Conservation (phyloP, 768 basidiomycete species). For the Lanmaoa rubissima region DNA sequence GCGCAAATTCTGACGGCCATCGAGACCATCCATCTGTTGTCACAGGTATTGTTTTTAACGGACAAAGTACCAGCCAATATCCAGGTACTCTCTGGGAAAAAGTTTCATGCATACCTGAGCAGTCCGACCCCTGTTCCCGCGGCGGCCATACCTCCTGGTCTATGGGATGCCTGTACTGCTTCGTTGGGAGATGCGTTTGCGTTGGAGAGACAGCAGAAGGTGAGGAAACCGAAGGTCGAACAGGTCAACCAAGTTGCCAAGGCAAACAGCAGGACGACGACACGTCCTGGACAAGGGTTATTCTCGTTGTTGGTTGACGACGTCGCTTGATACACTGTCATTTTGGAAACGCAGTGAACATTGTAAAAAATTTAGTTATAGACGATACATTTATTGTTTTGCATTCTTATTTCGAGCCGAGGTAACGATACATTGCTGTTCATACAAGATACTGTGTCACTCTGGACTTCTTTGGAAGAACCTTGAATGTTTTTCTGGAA, state of each 20-base stretch:
- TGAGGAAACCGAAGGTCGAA: constrained; percentile 34
- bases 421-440: background rate
- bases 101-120: constrained; percentile 56
- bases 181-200: constrained; percentile 50
- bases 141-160: constrained; percentile 27
- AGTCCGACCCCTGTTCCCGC: constrained; percentile 20
- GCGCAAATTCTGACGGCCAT: constrained; percentile 62
- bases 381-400: background rate
- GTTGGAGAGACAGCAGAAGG: constrained; percentile 46
- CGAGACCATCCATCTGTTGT: constrained; percentile 58
- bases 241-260: constrained; percentile 14
- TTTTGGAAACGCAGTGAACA: background rate
- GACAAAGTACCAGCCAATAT: constrained; percentile 45
- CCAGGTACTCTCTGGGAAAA: constrained; percentile 54
- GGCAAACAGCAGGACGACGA: constrained; percentile 21
- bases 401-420: background rate
- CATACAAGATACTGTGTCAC: background rate
- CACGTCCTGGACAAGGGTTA: constrained; percentile 16
- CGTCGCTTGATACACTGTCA: constrained; percentile 28
- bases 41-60: constrained; percentile 59
- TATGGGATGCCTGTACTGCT: constrained; percentile 49
- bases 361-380: background rate
- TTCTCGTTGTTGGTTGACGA: constrained; percentile 45
- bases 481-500: background rate
- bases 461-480: background rate